These are phyloP conservation scores for Aspergillus costaricaensis DNA, from an alignment of 2,329 filamentous ascomycete species.

Conservation along the genomic window DNA sequence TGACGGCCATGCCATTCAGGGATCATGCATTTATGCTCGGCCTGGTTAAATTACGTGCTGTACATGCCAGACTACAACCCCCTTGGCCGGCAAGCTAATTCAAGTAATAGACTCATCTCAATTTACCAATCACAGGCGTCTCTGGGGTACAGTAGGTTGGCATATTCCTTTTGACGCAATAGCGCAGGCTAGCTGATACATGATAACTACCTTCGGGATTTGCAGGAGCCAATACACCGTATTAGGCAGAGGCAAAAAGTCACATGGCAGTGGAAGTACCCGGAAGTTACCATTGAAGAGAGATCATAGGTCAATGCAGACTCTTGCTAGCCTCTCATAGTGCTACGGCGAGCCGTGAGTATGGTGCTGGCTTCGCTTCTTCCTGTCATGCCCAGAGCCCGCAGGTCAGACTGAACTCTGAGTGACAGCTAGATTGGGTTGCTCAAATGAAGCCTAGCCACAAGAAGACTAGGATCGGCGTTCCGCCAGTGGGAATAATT, in stretches of 20 bases:
- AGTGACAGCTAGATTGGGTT: constrained; percentile 7
- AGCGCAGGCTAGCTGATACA: neutral
- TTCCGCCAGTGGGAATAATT: constrained; percentile 20
- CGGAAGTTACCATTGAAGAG: neutral
- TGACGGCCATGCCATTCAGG: neutral
- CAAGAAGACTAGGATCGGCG: constrained; percentile 3
- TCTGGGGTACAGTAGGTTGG: neutral
- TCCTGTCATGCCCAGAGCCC: constrained; percentile 1
- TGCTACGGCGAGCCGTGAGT: neutral
- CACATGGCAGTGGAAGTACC: constrained; percentile 6
- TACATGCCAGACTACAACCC: neutral
- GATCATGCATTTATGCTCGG: constrained; percentile 2
- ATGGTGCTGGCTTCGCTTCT: neutral
- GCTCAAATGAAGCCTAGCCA: neutral
- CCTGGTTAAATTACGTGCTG: neutral
- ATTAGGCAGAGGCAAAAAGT: neutral
- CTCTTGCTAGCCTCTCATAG: constrained; percentile 3
- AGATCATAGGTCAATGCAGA: neutral
- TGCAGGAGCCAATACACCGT: neutral
- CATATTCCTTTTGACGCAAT: neutral
- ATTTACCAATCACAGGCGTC: neutral
- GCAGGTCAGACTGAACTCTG: constrained; percentile 1
- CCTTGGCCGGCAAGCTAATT: neutral
- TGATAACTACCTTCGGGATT: neutral
- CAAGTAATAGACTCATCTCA: neutral